Conservation (phyloP, 768 basidiomycete species). For the Tylopilus sp. region DNA sequence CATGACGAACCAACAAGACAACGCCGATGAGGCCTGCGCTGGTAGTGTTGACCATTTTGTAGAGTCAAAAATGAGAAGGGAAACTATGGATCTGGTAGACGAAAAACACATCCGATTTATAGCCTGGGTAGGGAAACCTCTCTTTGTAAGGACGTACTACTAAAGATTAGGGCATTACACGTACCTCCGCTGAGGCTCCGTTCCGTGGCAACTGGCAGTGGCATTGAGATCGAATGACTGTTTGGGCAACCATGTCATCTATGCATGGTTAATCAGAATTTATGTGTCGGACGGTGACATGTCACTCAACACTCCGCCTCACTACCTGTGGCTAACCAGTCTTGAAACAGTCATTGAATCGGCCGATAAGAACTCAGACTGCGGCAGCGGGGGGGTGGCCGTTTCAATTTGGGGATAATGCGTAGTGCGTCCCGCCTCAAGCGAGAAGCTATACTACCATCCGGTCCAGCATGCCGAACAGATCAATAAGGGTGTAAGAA, state of each 20-base stretch:
- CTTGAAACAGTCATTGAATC: no score
- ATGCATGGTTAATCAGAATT: background rate
- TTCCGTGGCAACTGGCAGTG: background rate
- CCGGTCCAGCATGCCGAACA: background rate
- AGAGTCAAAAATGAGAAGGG: background rate
- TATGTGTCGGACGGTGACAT: background rate
- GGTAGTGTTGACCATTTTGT: conserved; percentile 25
- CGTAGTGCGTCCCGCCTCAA: no score
- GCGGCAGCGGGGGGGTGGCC: no score
- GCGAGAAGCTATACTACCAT: no score
- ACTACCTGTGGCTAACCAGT: no score
- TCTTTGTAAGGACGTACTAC: background rate
- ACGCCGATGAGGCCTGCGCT: conserved; percentile 55
- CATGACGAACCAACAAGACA: conserved; percentile 72
- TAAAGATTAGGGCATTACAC: background rate
- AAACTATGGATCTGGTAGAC: background rate
- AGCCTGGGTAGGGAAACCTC: background rate
- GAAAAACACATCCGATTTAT: conserved; percentile 6
- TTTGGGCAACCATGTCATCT: no score
- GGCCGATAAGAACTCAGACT: no score
- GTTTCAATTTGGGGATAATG: no score
- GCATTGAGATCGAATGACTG: background rate
- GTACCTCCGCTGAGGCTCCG: background rate
- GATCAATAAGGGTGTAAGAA: background rate
- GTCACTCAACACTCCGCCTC: no score